phyloP scores from a whole-genome alignment of 331 rosid genomes.

The Acacia pycnantha region DNA sequence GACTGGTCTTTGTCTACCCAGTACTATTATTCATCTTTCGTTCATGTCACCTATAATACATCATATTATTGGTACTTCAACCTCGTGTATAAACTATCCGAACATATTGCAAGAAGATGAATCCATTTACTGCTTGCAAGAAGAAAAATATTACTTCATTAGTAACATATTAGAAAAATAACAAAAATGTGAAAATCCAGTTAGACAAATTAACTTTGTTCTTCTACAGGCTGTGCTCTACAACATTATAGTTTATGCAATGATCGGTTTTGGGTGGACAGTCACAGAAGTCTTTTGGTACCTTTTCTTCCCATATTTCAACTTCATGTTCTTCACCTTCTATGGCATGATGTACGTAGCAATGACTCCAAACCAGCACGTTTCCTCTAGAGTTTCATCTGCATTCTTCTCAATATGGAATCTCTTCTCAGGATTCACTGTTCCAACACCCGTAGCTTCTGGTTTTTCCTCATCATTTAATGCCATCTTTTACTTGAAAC shows the following conservation, averaged over 20 bases:
- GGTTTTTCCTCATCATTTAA: background rate
- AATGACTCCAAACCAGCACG: conserved; percentile 61
- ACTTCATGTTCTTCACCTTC: conserved; percentile 60
- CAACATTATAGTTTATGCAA: conserved; percentile 48
- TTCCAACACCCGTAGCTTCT: conserved; percentile 60
- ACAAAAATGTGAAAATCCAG: background rate
- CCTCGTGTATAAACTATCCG: background rate
- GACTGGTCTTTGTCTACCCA: conserved; percentile 45
- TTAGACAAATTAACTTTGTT: background rate
- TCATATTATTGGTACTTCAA: background rate
- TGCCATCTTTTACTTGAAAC: background rate
- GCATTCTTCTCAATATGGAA: conserved; percentile 53
- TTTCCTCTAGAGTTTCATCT: conserved; percentile 47
- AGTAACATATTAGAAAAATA: no score
- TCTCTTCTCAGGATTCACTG: conserved; percentile 64
- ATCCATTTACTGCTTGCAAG: conserved; percentile 60
- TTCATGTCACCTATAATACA: conserved; percentile 57
- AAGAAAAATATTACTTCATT: background rate
- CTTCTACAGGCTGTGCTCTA: conserved; percentile 48
- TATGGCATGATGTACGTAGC: conserved; percentile 72
- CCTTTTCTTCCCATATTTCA: conserved; percentile 52
- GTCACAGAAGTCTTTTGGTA: conserved; percentile 49
- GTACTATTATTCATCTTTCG: conserved; percentile 59
- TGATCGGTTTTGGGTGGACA: conserved; percentile 64
- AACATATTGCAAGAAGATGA: background rate